A percentile compares a stretch with the other conserved stretches of the same genome.
Conservation (phyloP, 345 rosid species). For the Carallia pectinifolia region DNA sequence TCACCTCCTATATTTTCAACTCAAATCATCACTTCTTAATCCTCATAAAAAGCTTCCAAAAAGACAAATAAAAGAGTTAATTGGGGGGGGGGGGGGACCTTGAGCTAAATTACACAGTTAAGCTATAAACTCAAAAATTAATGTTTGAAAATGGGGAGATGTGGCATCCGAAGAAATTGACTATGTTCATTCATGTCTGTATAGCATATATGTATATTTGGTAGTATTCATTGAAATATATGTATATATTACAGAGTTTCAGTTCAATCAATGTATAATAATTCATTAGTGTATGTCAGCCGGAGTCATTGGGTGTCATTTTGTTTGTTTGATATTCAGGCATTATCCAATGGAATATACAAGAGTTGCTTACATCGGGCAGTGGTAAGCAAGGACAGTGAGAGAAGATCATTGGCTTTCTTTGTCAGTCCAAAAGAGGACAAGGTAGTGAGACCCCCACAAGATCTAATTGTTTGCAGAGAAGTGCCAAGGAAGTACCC, state of each 20-base stretch:
- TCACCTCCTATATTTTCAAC: too few species aligned
- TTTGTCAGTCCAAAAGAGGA: conserved; percentile 59
- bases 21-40: too few species aligned
- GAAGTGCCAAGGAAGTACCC: conserved; percentile 51
- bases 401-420: conserved; percentile 55
- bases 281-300: neutral
- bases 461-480: conserved; percentile 35
- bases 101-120: too few species aligned
- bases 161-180: neutral
- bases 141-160: neutral
- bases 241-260: too few species aligned
- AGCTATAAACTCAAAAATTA: neutral
- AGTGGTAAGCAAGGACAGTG: conserved; percentile 53
- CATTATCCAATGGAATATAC: conserved; percentile 56
- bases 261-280: too few species aligned
- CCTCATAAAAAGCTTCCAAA: too few species aligned
- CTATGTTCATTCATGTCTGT: too few species aligned
- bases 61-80: too few species aligned
- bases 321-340: conserved; percentile 33
- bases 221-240: too few species aligned
- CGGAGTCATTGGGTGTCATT: neutral
- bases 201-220: too few species aligned
- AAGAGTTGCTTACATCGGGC: conserved; percentile 75
- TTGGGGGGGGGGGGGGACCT: too few species aligned
- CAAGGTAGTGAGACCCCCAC: conserved; percentile 67